A percentile compares a stretch with the other conserved stretches of the same genome.
Evolutionary conservation across 495 filamentous ascomycete species (phyloP).

Genomic region (Aspergillus bridgeri): DNA sequence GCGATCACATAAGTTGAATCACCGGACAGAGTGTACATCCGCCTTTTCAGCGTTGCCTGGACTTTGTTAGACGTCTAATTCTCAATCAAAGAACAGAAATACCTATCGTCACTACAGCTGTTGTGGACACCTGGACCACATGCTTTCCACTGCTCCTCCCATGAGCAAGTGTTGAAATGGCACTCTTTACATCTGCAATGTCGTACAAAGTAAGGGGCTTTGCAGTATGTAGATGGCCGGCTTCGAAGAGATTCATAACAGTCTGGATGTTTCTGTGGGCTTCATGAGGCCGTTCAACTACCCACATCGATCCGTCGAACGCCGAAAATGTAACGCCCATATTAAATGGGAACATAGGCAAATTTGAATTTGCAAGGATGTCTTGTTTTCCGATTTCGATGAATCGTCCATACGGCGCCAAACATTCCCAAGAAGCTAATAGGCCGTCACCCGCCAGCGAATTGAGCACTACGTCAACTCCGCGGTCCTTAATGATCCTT

Average conservation of each 20-base stretch:
- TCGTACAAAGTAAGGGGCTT: no score
- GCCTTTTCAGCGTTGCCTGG: conserved; percentile 12
- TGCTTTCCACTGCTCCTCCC: no score
- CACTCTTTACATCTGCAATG: no score
- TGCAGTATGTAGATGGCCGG: no score
- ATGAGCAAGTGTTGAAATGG: no score
- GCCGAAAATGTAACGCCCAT: conserved; percentile 39
- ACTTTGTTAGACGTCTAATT: conserved; percentile 1
- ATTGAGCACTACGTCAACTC: conserved; percentile 65
- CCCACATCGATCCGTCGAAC: conserved; percentile 16
- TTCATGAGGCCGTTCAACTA: no score
- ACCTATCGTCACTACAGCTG: no score
- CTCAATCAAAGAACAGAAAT: no score
- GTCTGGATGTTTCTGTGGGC: no score
- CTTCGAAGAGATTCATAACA: no score
- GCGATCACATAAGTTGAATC: conserved; percentile 60
- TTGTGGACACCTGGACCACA: no score
- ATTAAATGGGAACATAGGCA: conserved; percentile 21
- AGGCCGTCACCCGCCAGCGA: conserved; percentile 45
- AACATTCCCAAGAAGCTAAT: conserved; percentile 40
- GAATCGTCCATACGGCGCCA: conserved; percentile 53
- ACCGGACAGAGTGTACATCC: conserved; percentile 12
- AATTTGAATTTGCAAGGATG: conserved; percentile 24
- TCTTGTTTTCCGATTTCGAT: conserved; percentile 56
- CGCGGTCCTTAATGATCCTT: conserved; percentile 45